phyloP scores from a whole-genome alignment of 495 filamentous ascomycete species.

The Cercophora scortea region DNA sequence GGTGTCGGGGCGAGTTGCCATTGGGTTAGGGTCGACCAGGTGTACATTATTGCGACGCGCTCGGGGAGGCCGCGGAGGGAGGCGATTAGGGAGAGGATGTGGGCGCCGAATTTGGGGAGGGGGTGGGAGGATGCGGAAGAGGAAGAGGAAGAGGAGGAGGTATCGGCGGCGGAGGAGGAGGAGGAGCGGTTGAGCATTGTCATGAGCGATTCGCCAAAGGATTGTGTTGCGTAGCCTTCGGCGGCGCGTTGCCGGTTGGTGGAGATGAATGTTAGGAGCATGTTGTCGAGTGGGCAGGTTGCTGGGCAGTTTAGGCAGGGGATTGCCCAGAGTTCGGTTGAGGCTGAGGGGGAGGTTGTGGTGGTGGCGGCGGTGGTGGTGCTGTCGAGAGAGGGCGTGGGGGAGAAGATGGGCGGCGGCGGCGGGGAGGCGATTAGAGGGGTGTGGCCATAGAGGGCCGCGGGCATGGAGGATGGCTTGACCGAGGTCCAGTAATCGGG shows the following conservation, averaged over 20 bases:
- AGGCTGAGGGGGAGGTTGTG: neutral
- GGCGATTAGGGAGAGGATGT: conserved; percentile 69
- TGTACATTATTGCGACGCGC: conserved; percentile 67
- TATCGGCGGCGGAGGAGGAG: conserved; percentile 32
- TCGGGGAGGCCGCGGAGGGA: conserved; percentile 62
- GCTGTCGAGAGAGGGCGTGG: neutral
- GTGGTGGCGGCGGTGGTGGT: neutral
- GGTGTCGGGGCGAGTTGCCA: conserved; percentile 70
- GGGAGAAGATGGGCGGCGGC: neutral
- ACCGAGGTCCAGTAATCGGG: conserved; percentile 37
- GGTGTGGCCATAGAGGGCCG: neutral
- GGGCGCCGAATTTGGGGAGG: conserved; percentile 72
- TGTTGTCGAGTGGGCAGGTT: conserved; percentile 63
- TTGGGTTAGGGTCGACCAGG: conserved; percentile 78
- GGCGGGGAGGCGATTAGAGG: neutral
- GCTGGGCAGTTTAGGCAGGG: conserved; percentile 53
- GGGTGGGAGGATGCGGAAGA: conserved; percentile 65
- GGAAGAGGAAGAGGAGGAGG: conserved; percentile 64
- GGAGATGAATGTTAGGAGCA: conserved; percentile 71
- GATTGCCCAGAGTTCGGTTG: conserved; percentile 16
- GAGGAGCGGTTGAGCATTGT: too few species aligned
- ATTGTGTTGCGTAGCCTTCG: conserved; percentile 49
- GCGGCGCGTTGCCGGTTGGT: conserved; percentile 56
- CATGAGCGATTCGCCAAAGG: conserved; percentile 45
- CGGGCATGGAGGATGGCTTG: neutral